Conservation (phyloP, 441 rosid species). For the Adansonia madagascariensis region DNA sequence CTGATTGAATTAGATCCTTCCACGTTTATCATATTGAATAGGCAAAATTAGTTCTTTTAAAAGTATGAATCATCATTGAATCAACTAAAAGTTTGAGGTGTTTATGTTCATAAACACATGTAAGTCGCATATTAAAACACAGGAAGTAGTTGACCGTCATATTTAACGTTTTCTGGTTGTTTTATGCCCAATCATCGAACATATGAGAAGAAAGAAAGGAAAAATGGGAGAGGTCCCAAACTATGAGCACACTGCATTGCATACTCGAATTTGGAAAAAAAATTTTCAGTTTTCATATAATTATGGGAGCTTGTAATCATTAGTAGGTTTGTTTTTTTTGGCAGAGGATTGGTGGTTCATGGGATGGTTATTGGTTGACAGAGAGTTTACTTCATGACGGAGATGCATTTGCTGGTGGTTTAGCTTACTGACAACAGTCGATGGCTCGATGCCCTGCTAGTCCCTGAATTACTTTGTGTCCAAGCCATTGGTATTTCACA, state of each 20-base stretch:
- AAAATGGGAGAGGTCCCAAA: background rate
- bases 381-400: constrained; percentile 88
- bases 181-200: background rate
- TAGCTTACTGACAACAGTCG: constrained; percentile 65
- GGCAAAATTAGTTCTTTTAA: background rate
- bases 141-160: background rate
- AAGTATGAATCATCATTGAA: constrained; percentile 12
- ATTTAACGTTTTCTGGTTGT: background rate
- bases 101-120: background rate
- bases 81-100: background rate
- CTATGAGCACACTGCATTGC: background rate
- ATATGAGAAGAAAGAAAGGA: background rate
- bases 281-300: background rate
- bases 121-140: background rate
- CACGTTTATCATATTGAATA: background rate
- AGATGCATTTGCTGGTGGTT: constrained; percentile 77
- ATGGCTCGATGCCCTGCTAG: background rate
- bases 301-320: background rate
- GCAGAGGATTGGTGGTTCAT: constrained; percentile 88
- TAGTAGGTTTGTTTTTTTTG: constrained; percentile 28
- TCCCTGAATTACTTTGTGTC: background rate
- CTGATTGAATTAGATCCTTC: constrained; percentile 1
- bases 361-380: constrained; percentile 97
- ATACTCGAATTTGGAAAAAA: no score
- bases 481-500: background rate